A percentile compares a stretch with the other conserved stretches of the same genome.
Evolutionary conservation across 2,329 filamentous ascomycete genomes (phyloP).

Genomic region (Trichophyton benhamiae): DNA sequence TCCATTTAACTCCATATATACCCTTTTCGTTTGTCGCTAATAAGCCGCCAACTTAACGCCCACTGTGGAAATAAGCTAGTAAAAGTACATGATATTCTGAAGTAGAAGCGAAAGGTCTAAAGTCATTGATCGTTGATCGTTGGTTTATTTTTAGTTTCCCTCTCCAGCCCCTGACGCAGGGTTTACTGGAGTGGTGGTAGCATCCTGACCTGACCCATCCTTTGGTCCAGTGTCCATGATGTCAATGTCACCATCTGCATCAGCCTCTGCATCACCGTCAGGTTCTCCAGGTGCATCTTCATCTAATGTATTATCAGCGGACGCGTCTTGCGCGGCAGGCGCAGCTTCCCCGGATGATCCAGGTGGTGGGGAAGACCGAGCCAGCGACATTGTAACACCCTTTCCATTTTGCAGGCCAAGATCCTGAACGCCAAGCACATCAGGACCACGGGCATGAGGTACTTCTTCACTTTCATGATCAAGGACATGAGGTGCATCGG

Average conservation of each 20-base stretch:
- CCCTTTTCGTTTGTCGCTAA: background rate
- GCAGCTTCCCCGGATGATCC: conserved; percentile 11
- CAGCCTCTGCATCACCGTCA: conserved; percentile 9
- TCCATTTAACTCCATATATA: background rate
- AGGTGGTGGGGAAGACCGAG: conserved; percentile 10
- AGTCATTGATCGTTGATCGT: background rate
- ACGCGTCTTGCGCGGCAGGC: conserved; percentile 6
- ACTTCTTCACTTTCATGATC: conserved; percentile 40
- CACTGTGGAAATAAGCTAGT: background rate
- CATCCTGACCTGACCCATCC: background rate
- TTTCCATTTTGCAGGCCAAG: conserved; percentile 59
- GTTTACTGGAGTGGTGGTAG: background rate
- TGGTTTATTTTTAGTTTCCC: background rate
- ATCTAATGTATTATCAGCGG: conserved; percentile 9
- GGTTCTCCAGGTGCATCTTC: conserved; percentile 12
- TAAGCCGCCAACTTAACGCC: background rate
- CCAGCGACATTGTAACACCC: conserved; percentile 32
- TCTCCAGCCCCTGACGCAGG: background rate
- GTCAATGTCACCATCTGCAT: conserved; percentile 29
- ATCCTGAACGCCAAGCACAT: conserved; percentile 74
- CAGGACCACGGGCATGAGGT: conserved; percentile 73
- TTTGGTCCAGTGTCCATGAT: conserved; percentile 21
- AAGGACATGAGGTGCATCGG: conserved; percentile 8
- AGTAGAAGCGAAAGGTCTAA: too few relatives aligned
- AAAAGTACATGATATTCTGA: background rate